Percentiles rank a stretch among this genome's conserved stretches.
phyloP scores from a whole-genome alignment of 768 basidiomycete genomes.

The Filobasidium wieringae region DNA sequence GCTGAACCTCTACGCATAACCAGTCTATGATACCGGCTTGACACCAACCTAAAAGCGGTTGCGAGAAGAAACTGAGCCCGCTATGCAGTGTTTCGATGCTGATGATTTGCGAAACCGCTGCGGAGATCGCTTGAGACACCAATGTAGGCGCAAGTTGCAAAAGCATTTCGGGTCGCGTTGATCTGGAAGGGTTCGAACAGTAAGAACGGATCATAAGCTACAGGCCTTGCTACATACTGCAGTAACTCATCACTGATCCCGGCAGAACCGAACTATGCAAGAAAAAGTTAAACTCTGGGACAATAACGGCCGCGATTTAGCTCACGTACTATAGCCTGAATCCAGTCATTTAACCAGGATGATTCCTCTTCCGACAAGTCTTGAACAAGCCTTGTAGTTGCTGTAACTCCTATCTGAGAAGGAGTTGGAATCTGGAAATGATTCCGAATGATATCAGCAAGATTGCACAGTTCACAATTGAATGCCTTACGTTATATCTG shows the following conservation, averaged over 20 bases:
- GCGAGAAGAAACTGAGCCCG: constrained; percentile 41
- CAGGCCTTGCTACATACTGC: constrained; percentile 13
- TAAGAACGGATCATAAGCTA: not conserved
- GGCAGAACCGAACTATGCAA: constrained; percentile 36
- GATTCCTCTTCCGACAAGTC: constrained; percentile 17
- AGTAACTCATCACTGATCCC: constrained; percentile 36
- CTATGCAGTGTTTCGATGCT: constrained; percentile 38
- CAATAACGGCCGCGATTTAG: not conserved
- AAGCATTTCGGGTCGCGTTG: constrained; percentile 35
- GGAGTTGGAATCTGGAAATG: no score
- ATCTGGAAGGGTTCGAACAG: constrained; percentile 13
- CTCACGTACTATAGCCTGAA: constrained; percentile 30
- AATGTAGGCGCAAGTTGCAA: constrained; percentile 36
- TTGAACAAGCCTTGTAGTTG: constrained; percentile 1
- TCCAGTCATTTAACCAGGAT: constrained; percentile 29
- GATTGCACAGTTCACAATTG: not conserved
- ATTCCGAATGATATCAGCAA: not conserved
- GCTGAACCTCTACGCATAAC: constrained; percentile 33
- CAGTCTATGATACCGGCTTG: constrained; percentile 37
- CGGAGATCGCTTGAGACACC: constrained; percentile 38
- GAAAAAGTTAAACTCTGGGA: not conserved
- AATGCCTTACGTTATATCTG: constrained; percentile 6
- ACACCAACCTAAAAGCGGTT: constrained; percentile 41
- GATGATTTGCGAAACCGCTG: constrained; percentile 32
- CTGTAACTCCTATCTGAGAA: not conserved